A percentile compares a stretch with the other conserved stretches of the same genome.
Evolutionary conservation across 768 basidiomycete genomes (phyloP).

Genomic region (Trametes maxima): DNA sequence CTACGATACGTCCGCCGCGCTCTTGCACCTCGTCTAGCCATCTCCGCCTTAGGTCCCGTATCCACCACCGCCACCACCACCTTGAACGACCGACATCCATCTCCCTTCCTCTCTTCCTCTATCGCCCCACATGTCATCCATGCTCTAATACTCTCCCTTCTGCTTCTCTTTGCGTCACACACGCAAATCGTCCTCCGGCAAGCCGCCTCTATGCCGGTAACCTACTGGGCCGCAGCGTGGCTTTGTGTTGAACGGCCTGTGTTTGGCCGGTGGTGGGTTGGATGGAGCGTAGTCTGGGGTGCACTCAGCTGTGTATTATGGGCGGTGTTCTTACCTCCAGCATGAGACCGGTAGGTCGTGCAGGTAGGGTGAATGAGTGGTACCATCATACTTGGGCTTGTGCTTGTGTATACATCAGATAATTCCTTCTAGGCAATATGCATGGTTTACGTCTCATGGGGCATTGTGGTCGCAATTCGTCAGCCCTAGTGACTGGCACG

Average conservation of each 20-base stretch:
- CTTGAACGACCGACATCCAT: not conserved
- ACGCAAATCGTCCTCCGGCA: conserved; percentile 86
- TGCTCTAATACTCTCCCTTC: conserved; percentile 57
- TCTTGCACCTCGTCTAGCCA: conserved; percentile 19
- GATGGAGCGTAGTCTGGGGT: conserved; percentile 83
- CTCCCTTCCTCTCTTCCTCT: conserved; percentile 42
- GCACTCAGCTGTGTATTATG: conserved; percentile 70
- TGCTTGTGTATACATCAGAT: too few relatives aligned
- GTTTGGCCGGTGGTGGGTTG: conserved; percentile 65
- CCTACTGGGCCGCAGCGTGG: conserved; percentile 86
- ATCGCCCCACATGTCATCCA: conserved; percentile 78
- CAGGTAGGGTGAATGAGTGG: too few relatives aligned
- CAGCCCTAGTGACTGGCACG: too few relatives aligned
- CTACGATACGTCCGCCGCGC: conserved; percentile 6
- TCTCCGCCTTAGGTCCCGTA: not conserved
- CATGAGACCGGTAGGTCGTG: conserved; percentile 40
- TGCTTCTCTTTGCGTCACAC: conserved; percentile 80
- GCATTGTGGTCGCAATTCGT: too few relatives aligned
- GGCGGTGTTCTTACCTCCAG: conserved; percentile 90
- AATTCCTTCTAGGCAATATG: too few relatives aligned
- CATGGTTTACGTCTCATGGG: too few relatives aligned
- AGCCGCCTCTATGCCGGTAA: conserved; percentile 72
- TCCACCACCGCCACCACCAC: not conserved
- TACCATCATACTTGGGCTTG: too few relatives aligned
- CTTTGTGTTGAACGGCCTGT: conserved; percentile 52